Conservation (phyloP, 257 asterid genomes). For the Ocimum tenuiflorum region DNA sequence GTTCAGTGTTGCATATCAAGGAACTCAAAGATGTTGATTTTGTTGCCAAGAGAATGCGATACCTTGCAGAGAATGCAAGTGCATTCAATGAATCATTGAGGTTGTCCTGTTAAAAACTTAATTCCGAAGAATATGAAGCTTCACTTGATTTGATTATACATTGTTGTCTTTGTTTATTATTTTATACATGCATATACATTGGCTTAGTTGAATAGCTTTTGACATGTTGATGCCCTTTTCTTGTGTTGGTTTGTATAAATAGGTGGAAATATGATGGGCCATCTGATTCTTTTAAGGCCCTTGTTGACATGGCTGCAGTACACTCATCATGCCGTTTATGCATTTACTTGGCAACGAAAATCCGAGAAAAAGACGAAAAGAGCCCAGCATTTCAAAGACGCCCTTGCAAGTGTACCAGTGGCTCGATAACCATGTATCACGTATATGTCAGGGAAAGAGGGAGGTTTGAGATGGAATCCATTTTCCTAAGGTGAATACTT, state of each 20-base stretch:
- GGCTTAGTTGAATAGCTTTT: neutral
- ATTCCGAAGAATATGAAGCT: constrained; percentile 67
- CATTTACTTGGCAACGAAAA: constrained; percentile 74
- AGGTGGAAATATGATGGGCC: constrained; percentile 99
- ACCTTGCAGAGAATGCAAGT: constrained; percentile 62
- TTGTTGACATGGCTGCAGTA: constrained; percentile 96
- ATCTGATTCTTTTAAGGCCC: constrained; percentile 92
- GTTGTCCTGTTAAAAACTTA: constrained; percentile 34
- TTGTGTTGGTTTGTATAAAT: constrained; percentile 3
- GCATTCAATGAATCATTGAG: constrained; percentile 72
- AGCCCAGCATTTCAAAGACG: constrained; percentile 55
- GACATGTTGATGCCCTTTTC: neutral
- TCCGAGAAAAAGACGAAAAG: constrained; percentile 54
- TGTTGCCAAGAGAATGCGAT: constrained; percentile 72
- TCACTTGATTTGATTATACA: neutral
- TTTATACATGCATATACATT: too few relatives aligned
- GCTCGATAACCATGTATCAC: constrained; percentile 55
- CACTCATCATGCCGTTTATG: constrained; percentile 98
- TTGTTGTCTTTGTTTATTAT: too few relatives aligned
- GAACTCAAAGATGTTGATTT: constrained; percentile 54
- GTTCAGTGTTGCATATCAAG: constrained; percentile 69
- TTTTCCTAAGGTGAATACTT: constrained; percentile 61
- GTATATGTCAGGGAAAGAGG: constrained; percentile 87
- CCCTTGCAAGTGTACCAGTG: constrained; percentile 76
- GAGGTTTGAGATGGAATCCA: constrained; percentile 64